Evolutionary conservation across 1,139 yeast genomes (phyloP), one percentile per base, ranked within the genome.

Genomic region (Tardiomyces digboiensis): DNA sequence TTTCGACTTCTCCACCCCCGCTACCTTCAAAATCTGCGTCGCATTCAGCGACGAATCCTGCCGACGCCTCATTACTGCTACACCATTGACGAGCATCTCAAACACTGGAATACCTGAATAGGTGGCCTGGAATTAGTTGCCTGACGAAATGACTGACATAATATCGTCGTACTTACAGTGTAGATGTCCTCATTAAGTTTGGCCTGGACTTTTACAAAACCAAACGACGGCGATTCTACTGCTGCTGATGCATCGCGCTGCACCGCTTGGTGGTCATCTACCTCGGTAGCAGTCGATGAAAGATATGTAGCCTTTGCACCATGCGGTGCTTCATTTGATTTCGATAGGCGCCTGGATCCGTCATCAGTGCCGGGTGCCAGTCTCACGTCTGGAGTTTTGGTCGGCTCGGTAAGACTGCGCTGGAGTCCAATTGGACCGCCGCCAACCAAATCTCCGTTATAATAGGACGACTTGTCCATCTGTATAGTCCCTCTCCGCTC

Each of bases 1-100:
- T 61, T 84, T 87, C 2, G 97, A 95, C 63, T 89, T 89, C 50
- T 96, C 95, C 60, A 89, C 88, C 58, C 87, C 84, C 43, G 97
- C 96, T 42, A 93, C 89, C 62, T 91, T 89, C 48, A 91, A 72
- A 41, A 91, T 88, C 65, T 91, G 97, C 20, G 98, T 91, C n/a
- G 97, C 97, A 66, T 91, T 91, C 44, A 89, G 94, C 95, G 97
- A 88, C 47, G 87, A 88, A 61, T 91, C 97, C 39, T 74, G 71
- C 53, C 86, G 81, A 49, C 97, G 72, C 62, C 97, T 78, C 98
- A 91, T 91, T 20, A 91, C 87, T 8, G 97, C 89, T 22, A 88
- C 84, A 44, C 84, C 82, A 45, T 83, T 79, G 55, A 82, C 80
- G 36, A 80, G 72, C 55, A 85, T 81, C 68, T 91, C 98, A 59